Percentiles rank a stretch among this genome's conserved stretches.
Evolutionary conservation across 1,139 yeast genomes (phyloP).

Genomic region (Yamadazyma friedrichii): DNA sequence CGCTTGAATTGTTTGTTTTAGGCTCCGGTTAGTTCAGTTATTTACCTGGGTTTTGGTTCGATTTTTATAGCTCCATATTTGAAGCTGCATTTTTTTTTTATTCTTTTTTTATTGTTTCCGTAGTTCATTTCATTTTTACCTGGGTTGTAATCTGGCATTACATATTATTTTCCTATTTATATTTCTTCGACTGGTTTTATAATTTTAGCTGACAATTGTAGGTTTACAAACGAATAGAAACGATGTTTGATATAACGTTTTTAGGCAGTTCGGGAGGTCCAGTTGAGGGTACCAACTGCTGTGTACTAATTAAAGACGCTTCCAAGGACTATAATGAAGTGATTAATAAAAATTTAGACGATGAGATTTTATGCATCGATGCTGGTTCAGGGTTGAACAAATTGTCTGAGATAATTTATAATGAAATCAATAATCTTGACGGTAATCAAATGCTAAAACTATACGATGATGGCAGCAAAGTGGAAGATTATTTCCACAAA

Average conservation of each 20-base stretch:
- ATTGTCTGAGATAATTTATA: constrained; percentile 49
- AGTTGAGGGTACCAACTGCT: constrained; percentile 62
- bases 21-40: too few relatives aligned
- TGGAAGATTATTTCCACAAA: constrained; percentile 21
- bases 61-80: too few relatives aligned
- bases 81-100: too few relatives aligned
- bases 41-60: too few relatives aligned
- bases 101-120: too few relatives aligned
- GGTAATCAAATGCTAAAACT: constrained; percentile 19
- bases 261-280: constrained; percentile 84
- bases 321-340: constrained; percentile 36
- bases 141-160: neutral
- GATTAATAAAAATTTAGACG: constrained; percentile 22
- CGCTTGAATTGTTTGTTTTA: too few relatives aligned
- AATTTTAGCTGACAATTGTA: too few relatives aligned
- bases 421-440: constrained; percentile 18
- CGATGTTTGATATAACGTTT: constrained; percentile 43
- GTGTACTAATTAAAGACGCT: constrained; percentile 62
- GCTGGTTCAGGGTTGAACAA: constrained; percentile 75
- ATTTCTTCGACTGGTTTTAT: neutral
- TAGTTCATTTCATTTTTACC: neutral
- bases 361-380: constrained; percentile 61
- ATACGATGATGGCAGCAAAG: constrained; percentile 26
- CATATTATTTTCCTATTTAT: neutral
- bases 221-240: too few relatives aligned